Evolutionary conservation across 2,329 filamentous ascomycete genomes (phyloP), one percentile per base, ranked within the genome.

Genomic region (Endoconidiophora polonica): DNA sequence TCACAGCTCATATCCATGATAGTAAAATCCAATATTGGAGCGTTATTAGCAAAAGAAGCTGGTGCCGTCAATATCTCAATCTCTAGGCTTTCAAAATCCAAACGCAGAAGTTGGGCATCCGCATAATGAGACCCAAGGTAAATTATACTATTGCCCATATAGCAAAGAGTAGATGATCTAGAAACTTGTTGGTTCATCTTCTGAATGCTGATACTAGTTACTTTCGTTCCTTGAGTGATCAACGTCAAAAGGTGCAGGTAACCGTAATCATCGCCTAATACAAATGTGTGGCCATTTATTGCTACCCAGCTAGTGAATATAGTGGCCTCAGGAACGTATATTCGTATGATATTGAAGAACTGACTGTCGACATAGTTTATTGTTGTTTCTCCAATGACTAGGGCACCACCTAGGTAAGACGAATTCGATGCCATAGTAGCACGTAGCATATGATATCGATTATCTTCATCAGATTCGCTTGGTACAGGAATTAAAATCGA

Each of bases 121-220:
- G 90, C 90, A 58, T 91, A 83, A 62, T 95, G 88, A 1, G 90
- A 95, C 9, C 85, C 91, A 39, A 98, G 72, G 61, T 94, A 96
- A 10, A 95, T 69, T 44, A 82, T 69, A 0, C 81, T 76, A 38
- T 75, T 69, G 24, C 79, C 79, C 55, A 95, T 70, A 59, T 93
- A 91, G 0, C 94, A 79, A 41, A 98, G 66, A 12, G 73, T 78
- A 5, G 80, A 83, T 7, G 90, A 85, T 56, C 85, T 76, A 12
- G 87, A 86, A 0, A 83, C 88, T 23, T 54, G 53, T 2, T 63
- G 57, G 3, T 69, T 71, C 18, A 94, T 71, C 20, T 72, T 66
- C 46, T 77, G 73, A 18, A 95, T 70, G 49, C 79, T 75, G 72
- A 93, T 83, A 20, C 76, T 76, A 12, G 74, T 76, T 0, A 95